Base-by-base conservation (phyloP, 306 rosid genomes). In the Quercus dentata region DNA sequence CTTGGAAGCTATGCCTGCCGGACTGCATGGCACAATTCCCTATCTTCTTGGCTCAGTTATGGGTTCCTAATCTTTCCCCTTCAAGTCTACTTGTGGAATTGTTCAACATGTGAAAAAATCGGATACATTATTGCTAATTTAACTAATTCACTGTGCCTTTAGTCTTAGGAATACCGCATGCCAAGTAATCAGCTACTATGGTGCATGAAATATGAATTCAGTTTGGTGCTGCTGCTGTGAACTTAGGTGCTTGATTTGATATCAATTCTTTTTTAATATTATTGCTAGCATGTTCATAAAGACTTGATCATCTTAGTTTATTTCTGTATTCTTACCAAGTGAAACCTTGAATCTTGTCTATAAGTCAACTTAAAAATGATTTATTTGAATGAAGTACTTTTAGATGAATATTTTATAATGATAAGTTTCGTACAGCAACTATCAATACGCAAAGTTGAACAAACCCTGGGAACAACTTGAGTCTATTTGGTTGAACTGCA, bases 21-120 rank as follows among this genome's bases (percentile, higher is more conserved):
- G 21, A 65, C 75, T 95, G 71, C 94, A 91, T 69, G 25, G 71
- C 94, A 91, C 65, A 30, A 83, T 95, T 84, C 97, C 97, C 71
- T 91, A 87, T 86, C 88, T 88, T 83, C 98, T 95, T 80, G 64
- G 97, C 82, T 87, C 86, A 65, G 19, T 93, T 55, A 90, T 93
- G 94, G 97, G 98, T 95, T 83, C 68, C 61, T 83, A 33, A 75
- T 83, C 73, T 83, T 52, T 76, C 77, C 49, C 85, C 78, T 25
- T 44, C 23, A 19, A 75, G 49, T 76, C 71, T 74, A 20, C 73
- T 41, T 74, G 28, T 80, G 44, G n/a, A 25, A 31, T 81, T 76
- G 75, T 15, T 57, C 23, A 78, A 67, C 78, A 69, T 68, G 8
- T 38, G 69, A 62, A 70, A 61, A 35, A 61, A 76, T 20, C 18